These are phyloP conservation scores for Zygoascus hellenicus DNA, from an alignment of 1,139 yeast genomes.

Conservation along the genomic window DNA sequence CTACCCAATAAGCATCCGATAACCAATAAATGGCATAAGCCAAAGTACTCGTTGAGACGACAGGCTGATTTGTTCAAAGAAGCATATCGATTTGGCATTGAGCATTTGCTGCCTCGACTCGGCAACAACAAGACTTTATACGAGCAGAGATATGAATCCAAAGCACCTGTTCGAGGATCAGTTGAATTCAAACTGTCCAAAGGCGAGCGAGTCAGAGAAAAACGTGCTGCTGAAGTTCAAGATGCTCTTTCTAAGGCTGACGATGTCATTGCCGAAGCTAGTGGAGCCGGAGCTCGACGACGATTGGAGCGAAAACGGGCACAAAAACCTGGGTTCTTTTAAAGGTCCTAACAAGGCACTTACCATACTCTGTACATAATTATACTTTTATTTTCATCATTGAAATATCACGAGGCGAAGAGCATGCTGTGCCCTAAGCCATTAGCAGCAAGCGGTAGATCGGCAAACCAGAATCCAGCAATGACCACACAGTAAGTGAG, in stretches of 20 bases:
- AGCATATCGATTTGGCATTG: conserved; percentile 75
- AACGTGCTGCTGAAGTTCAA: conserved; percentile 51
- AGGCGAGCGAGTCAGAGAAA: conserved; percentile 67
- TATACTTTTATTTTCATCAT: no score
- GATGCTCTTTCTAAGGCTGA: conserved; percentile 73
- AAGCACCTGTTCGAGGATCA: conserved; percentile 74
- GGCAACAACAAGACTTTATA: conserved; percentile 65
- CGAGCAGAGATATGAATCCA: conserved; percentile 67
- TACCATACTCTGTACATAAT: no score
- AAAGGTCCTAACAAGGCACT: background rate
- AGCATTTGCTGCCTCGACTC: conserved; percentile 71
- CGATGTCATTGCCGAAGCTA: conserved; percentile 53
- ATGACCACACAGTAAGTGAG: conserved; percentile 72
- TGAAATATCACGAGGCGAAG: no score
- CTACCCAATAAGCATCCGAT: conserved; percentile 79
- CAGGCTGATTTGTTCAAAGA: conserved; percentile 80
- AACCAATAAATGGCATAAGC: conserved; percentile 69
- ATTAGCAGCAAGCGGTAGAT: conserved; percentile 12
- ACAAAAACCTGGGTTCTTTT: conserved; percentile 10
- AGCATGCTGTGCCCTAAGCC: background rate
- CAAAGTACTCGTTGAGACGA: conserved; percentile 75
- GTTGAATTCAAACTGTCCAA: conserved; percentile 72
- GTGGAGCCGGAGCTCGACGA: conserved; percentile 8
- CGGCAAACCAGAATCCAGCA: conserved; percentile 74
- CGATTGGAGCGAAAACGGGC: conserved; percentile 4